These are phyloP conservation scores for Naematelia aurantialba DNA, from an alignment of 768 basidiomycete genomes.

Conservation along the genomic window DNA sequence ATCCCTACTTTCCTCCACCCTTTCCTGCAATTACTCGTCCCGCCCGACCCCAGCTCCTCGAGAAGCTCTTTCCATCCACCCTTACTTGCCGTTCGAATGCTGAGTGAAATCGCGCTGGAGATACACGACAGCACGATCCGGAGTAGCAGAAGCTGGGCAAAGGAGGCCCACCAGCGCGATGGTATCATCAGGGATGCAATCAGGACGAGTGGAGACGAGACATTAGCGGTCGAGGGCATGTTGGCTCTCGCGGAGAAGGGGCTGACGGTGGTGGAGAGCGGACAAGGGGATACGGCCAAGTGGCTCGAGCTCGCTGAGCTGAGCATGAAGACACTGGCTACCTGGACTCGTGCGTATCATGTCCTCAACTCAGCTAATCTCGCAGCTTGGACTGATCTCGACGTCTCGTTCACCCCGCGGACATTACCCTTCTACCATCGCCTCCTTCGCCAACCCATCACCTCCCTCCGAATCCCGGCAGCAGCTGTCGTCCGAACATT, in stretches of 20 bases:
- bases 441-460: slow-evolving; percentile 70
- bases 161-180: slow-evolving; percentile 67
- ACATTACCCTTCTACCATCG: slow-evolving; percentile 81
- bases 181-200: slow-evolving; percentile 81
- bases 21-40: slow-evolving; percentile 35
- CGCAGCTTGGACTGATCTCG: slow-evolving; percentile 96
- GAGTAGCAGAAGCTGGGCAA: slow-evolving; percentile 67
- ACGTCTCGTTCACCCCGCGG: slow-evolving; percentile 83
- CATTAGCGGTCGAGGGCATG: slow-evolving; percentile 81
- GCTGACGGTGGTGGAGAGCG: slow-evolving; percentile 37
- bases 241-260: slow-evolving; percentile 70
- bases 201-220: slow-evolving; percentile 74
- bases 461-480: slow-evolving; percentile 72
- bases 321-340: slow-evolving; percentile 86
- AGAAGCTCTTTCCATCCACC: slow-evolving; percentile 70
- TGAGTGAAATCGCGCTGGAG: slow-evolving; percentile 92
- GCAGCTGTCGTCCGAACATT: slow-evolving; percentile 75
- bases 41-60: slow-evolving; percentile 43
- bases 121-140: slow-evolving; percentile 95
- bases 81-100: slow-evolving; percentile 81
- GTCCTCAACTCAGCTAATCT: slow-evolving; percentile 14
- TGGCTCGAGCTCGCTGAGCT: slow-evolving; percentile 74
- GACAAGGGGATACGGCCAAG: slow-evolving; percentile 57
- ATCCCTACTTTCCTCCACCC: slow-evolving; percentile 46
- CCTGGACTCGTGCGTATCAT: slow-evolving; percentile 78